Base-by-base conservation (phyloP, 1,284 basidiomycete species). In the Lignosus rhinocerotis region DNA sequence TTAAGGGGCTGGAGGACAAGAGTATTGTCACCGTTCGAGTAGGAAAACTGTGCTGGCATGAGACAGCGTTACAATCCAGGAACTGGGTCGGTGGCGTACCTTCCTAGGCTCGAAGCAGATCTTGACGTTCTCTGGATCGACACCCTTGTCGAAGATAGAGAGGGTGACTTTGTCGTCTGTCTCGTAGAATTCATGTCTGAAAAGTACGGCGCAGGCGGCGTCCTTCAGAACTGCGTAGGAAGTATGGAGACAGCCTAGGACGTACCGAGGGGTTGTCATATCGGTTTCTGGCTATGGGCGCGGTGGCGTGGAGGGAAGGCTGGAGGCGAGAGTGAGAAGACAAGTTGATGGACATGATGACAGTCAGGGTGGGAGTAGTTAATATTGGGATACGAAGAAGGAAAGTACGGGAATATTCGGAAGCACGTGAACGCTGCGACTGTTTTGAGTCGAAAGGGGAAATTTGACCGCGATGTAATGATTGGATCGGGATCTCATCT, bases 101-200 rank as follows among this genome's bases (percentile, higher is more conserved):
- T 82, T 82, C 62, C 85, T 78, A 5, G 84, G 78, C 56, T 85
- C 81, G 63, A 93, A 88, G 42, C 78, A 71, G 61, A 95, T 74
- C 11, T 77, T 76, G 53, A 93, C 85, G 62, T 82, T 70, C 16
- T 76, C 77, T 14, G 88, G 82, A 70, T 91, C 85, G 33, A 85
- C 90, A 61, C 86, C 86, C 67, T 87, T 86, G 75, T 94, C 85
- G 69, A 94, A 94, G 66, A 95, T 76, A 52, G 89, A 87, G 66
- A 94, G 71, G 11, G 80, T 92, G 57, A 94, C 70, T 61, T 75
- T 80, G 55, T 90, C 85, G 60, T 93, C 88, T 2, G 87, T 89
- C 74, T 95, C 93, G 74, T 94, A 95, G 73, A 90, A 95, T 72
- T 94, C 92, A 76, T 94, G 85, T 72, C 93, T 94, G 61, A 17